Evolutionary conservation across 179 eudicot genomes (phyloP), one percentile per base, ranked within the genome.

Genomic region (Beta macrorhiza): DNA sequence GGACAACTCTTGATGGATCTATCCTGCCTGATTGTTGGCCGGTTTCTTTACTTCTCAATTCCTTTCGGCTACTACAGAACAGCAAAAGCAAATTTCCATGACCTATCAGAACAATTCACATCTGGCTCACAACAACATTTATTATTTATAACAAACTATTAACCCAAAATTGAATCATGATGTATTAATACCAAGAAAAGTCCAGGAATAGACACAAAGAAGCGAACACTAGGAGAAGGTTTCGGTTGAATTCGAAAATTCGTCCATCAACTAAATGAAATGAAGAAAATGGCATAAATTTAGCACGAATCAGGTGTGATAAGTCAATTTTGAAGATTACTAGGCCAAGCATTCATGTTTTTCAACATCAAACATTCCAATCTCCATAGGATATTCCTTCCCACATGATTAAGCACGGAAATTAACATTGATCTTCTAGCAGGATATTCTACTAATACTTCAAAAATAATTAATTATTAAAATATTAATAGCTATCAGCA

Each of bases 1-100:
- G 91, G 78, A 86, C 81, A 83, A 92, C 95, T 78, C 79, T 89
- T 81, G 95, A 88, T 22, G 98, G 98, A 85, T 95, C 86, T 76
- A 92, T 32, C 78, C 89, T 87, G 82, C 84, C 81, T 59, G 68
- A 74, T 73, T 77, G 87, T 82, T 81, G 84, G 74, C 70, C 80
- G 63, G 62, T 76, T 70, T 84, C 82, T 82, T 88, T 87, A 72
- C 85, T 87, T 82, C 91, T 89, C 80, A 90, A 76, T 79, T 87
- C 97, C 86, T 91, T 91, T 75, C 88, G 85, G 75, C 80, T 84
- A 76, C 93, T 89, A 83, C 80, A 86, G 56, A 72, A 80, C 77
- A 71, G 67, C 37, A 83, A 88, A 55, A 78, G 16, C 76, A 22
- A 29, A 63, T 45, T 25, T 73, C 57, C 3, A 4, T 55, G 57